phyloP scores from a whole-genome alignment of 2,329 filamentous ascomycete genomes.

The Pyricularia grisea region DNA sequence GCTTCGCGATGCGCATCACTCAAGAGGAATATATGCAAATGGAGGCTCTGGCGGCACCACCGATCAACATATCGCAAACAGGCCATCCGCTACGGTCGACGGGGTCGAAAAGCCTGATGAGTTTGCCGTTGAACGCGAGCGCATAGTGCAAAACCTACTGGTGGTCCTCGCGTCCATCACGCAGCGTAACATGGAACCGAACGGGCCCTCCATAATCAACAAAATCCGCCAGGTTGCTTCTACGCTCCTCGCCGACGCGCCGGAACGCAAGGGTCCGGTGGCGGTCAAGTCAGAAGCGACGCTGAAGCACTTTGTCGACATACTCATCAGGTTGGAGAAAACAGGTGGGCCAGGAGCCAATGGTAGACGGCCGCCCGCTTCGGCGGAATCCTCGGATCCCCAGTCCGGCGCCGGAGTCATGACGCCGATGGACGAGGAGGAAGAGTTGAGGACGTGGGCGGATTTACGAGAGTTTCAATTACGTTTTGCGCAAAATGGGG shows the following conservation, averaged over 20 bases:
- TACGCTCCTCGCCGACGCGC: constrained; percentile 57
- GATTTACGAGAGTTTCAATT: constrained; percentile 71
- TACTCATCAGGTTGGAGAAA: constrained; percentile 65
- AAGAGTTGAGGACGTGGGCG: constrained; percentile 69
- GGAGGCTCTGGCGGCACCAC: background rate
- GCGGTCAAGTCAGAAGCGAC: constrained; percentile 58
- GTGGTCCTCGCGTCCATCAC: constrained; percentile 67
- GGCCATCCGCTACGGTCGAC: background rate
- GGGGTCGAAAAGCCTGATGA: constrained; percentile 23
- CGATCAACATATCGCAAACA: background rate
- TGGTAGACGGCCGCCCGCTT: background rate
- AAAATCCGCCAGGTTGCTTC: constrained; percentile 81
- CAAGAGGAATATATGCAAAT: background rate
- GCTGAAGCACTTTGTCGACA: constrained; percentile 62
- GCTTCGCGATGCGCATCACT: constrained; percentile 45
- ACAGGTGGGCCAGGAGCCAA: constrained; percentile 26
- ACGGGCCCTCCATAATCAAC: constrained; percentile 56
- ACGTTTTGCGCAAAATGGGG: constrained; percentile 28
- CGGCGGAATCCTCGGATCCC: constrained; percentile 19
- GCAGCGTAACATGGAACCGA: constrained; percentile 76
- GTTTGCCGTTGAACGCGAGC: constrained; percentile 68
- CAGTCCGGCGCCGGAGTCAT: constrained; percentile 21
- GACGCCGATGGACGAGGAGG: constrained; percentile 58
- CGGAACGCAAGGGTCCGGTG: constrained; percentile 40
- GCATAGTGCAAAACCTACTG: constrained; percentile 73